Conservation (phyloP, 345 rosid species). For the Psidium friedrichsthalianum region DNA sequence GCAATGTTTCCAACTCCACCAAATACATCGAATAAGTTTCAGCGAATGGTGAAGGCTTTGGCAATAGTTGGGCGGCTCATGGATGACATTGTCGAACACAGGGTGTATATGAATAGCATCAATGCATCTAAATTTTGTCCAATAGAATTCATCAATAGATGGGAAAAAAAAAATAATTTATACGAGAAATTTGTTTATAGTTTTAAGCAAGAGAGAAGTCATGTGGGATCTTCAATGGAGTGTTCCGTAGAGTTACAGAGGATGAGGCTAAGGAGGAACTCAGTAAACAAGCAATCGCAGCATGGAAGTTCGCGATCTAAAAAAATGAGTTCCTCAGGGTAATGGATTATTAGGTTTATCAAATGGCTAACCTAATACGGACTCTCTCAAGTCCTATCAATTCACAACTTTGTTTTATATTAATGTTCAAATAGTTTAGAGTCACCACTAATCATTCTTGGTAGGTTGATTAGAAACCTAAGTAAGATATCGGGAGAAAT, state of each 20-base stretch:
- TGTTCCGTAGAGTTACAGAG: background rate
- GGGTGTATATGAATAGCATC: background rate
- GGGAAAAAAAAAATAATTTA: background rate
- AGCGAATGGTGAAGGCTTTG: background rate
- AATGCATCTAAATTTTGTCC: background rate
- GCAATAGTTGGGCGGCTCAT: background rate
- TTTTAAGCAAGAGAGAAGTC: background rate
- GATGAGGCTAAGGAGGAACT: constrained; percentile 1
- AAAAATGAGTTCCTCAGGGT: no score
- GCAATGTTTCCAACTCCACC: background rate
- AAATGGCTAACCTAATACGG: no score
- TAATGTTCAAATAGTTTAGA: no score
- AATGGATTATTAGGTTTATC: no score
- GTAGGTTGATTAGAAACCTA: no score
- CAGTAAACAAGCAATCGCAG: background rate
- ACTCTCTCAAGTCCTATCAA: no score
- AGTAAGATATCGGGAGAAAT: no score
- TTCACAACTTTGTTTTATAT: no score
- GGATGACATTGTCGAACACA: background rate
- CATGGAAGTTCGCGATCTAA: background rate
- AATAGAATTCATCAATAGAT: background rate
- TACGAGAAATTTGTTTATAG: background rate
- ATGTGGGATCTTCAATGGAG: background rate
- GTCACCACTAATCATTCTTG: no score
- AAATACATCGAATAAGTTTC: no score